Evolutionary conservation across 495 filamentous ascomycete species (phyloP).

Genomic region (Hypomontagnella monticulosa): DNA sequence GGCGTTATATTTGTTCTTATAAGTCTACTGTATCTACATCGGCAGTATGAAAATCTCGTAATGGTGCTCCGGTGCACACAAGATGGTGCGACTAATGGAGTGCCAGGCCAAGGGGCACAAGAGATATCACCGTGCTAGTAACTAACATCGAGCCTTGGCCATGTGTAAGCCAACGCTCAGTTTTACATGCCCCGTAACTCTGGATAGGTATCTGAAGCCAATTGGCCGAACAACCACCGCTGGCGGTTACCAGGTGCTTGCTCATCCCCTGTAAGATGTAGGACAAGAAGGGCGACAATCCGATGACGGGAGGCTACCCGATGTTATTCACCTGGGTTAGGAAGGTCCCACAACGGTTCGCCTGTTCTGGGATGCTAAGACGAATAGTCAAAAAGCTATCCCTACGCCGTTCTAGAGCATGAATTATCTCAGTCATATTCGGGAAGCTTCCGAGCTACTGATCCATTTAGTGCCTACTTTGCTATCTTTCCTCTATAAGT

Average conservation of each 20-base stretch:
- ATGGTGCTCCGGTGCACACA: background rate
- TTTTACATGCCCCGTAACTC: background rate
- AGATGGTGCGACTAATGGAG: background rate
- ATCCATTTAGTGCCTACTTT: background rate
- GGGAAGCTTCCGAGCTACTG: constrained; percentile 4
- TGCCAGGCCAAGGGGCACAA: background rate
- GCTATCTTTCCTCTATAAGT: background rate
- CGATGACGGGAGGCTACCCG: constrained; percentile 29
- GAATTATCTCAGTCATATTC: constrained; percentile 3
- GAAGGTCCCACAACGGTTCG: constrained; percentile 35
- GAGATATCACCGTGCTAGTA: background rate
- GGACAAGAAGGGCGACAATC: constrained; percentile 13
- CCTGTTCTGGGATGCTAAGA: background rate
- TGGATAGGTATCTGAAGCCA: constrained; percentile 16
- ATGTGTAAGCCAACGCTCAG: constrained; percentile 1
- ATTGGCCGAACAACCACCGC: constrained; percentile 36
- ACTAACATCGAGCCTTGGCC: background rate
- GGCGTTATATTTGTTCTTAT: background rate
- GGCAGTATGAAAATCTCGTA: background rate
- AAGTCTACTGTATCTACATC: background rate
- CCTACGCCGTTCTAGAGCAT: constrained; percentile 7
- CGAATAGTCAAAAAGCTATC: constrained; percentile 1
- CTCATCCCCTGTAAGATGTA: constrained; percentile 8
- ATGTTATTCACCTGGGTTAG: constrained; percentile 21
- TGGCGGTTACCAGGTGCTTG: constrained; percentile 7